phyloP scores from a whole-genome alignment of 768 basidiomycete species.

The Postia placenta region DNA sequence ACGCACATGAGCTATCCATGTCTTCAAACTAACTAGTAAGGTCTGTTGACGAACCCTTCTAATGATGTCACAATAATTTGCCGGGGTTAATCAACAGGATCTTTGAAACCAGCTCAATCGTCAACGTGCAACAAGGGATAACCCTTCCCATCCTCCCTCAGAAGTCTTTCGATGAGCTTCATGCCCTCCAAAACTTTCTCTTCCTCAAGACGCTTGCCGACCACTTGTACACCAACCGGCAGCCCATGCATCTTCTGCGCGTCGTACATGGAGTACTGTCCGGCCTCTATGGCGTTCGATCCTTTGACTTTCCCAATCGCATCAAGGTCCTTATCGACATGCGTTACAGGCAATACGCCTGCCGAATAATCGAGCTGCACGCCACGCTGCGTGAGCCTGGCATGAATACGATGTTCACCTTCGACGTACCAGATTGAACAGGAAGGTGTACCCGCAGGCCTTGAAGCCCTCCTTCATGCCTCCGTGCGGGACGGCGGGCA shows the following conservation, averaged over 20 bases:
- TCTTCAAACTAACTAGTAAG: no score
- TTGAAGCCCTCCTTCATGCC: constrained; percentile 28
- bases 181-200: constrained; percentile 44
- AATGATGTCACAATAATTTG: no score
- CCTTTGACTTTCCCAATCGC: constrained; percentile 22
- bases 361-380: constrained; percentile 40
- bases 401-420: not conserved
- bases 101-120: no score
- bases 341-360: constrained; percentile 40
- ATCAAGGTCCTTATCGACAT: constrained; percentile 31
- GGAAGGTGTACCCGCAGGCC: constrained; percentile 28
- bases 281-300: constrained; percentile 31
- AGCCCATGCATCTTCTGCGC: constrained; percentile 37
- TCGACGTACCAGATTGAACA: constrained; percentile 39
- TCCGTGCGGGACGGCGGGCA: constrained; percentile 34
- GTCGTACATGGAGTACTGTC: constrained; percentile 38
- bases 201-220: constrained; percentile 40
- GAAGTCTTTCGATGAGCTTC: constrained; percentile 30
- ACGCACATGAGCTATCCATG: no score
- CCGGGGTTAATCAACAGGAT: no score
- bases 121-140: constrained; percentile 11
- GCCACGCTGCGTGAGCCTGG: not conserved
- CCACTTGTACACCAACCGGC: constrained; percentile 40
- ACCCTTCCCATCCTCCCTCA: constrained; percentile 15
- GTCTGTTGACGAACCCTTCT: no score